These are phyloP conservation scores for Vigna nakashimae DNA, from an alignment of 306 rosid genomes.

Conservation along the genomic window DNA sequence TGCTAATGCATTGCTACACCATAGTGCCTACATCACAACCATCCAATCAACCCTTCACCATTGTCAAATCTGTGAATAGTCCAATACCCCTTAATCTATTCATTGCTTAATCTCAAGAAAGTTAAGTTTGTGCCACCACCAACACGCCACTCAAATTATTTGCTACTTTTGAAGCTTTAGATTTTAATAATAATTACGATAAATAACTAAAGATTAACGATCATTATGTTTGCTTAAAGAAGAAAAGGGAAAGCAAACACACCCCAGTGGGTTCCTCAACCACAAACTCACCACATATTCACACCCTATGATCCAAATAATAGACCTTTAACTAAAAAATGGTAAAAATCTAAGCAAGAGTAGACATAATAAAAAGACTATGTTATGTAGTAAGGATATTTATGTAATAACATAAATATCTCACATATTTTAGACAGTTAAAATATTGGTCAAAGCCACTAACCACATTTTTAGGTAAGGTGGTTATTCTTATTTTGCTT, in stretches of 20 bases:
- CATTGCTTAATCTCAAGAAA: neutral
- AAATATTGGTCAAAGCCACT: too few relatives aligned
- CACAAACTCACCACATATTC: conserved; percentile 3
- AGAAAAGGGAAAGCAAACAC: neutral
- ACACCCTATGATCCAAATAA: neutral
- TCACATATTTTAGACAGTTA: too few relatives aligned
- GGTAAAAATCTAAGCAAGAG: neutral
- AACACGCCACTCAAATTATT: neutral
- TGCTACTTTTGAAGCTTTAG: conserved; percentile 9
- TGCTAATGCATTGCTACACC: conserved; percentile 24
- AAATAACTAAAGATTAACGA: conserved; percentile 23
- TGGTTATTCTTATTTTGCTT: too few relatives aligned
- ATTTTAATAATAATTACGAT: conserved; percentile 12
- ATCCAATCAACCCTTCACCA: conserved; percentile 16
- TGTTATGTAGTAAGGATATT: too few relatives aligned
- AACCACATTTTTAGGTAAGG: too few relatives aligned
- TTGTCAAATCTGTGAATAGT: conserved; percentile 27
- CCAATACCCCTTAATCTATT: neutral
- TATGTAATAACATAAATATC: too few relatives aligned
- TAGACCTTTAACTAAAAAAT: neutral
- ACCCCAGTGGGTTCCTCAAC: conserved; percentile 32
- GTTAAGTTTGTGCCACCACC: conserved; percentile 24
- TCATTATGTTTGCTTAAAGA: conserved; percentile 26
- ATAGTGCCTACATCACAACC: neutral
- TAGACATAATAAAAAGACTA: neutral